Evolutionary conservation across 805 yeast genomes (phyloP).

Genomic region (Candida odintsovae): DNA sequence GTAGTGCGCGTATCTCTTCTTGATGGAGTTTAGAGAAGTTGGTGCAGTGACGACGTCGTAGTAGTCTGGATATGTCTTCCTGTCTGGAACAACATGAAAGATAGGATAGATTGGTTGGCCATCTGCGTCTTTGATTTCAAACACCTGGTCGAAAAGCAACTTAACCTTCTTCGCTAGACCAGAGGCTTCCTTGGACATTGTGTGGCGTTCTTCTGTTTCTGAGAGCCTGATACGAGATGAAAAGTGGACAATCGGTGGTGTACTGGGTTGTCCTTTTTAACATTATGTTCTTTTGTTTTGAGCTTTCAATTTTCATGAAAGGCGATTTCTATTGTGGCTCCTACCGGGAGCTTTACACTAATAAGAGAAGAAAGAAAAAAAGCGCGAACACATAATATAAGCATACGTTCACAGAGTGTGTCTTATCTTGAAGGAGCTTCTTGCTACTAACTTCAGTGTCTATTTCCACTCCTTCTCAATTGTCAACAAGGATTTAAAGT

Average conservation of each 20-base stretch:
- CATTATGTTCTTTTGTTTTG: background rate
- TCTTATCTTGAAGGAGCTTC: too few relatives aligned
- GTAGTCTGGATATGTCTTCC: slow-evolving; percentile 67
- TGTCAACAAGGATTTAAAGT: background rate
- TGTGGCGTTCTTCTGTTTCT: background rate
- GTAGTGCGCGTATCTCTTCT: slow-evolving; percentile 52
- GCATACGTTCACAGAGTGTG: too few relatives aligned
- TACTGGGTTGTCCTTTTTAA: background rate
- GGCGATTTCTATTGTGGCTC: background rate
- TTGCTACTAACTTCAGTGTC: too few relatives aligned
- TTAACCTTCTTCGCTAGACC: slow-evolving; percentile 20
- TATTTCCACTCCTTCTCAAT: background rate
- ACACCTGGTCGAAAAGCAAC: slow-evolving; percentile 31
- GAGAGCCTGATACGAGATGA: background rate
- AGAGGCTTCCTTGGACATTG: slow-evolving; percentile 15
- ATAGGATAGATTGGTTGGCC: slow-evolving; percentile 43
- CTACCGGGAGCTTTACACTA: background rate
- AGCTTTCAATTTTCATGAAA: background rate
- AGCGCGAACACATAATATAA: too few relatives aligned
- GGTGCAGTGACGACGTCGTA: slow-evolving; percentile 75
- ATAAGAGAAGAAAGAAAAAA: too few relatives aligned
- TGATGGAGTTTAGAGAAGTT: slow-evolving; percentile 72
- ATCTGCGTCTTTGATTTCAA: slow-evolving; percentile 32
- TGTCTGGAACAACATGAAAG: slow-evolving; percentile 69
- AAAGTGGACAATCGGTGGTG: background rate